phyloP scores from a whole-genome alignment of 2,329 filamentous ascomycete species.

The Aspergillus sp. region DNA sequence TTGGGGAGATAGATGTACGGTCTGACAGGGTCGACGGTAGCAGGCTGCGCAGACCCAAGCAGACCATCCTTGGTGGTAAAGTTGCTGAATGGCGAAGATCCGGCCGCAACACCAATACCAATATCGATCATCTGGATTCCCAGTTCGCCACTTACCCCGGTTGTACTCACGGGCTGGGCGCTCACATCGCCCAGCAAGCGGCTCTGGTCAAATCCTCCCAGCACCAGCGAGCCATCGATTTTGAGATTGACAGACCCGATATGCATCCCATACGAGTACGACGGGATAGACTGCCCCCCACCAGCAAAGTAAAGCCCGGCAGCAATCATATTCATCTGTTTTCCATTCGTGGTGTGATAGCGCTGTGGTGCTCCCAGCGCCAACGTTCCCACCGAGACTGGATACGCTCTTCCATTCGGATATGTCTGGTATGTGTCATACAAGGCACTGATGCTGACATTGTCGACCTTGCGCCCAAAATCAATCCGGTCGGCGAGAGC shows the following conservation, averaged over 20 bases:
- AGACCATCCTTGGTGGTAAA: conserved; percentile 19
- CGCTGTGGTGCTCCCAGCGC: too few relatives aligned
- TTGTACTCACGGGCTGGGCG: conserved; percentile 12
- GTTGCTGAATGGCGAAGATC: conserved; percentile 33
- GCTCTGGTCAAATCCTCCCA: conserved; percentile 40
- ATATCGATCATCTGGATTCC: conserved; percentile 34
- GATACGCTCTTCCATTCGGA: too few relatives aligned
- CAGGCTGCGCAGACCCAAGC: conserved; percentile 26
- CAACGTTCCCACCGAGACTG: too few relatives aligned
- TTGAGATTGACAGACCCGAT: conserved; percentile 32
- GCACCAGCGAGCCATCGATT: conserved; percentile 33
- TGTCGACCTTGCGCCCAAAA: too few relatives aligned
- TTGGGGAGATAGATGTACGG: conserved; percentile 40
- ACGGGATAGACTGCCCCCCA: conserved; percentile 19
- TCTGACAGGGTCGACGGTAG: conserved; percentile 21
- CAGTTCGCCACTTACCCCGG: conserved; percentile 6
- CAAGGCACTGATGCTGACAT: too few relatives aligned
- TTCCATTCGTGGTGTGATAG: too few relatives aligned
- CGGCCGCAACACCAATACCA: conserved; percentile 36
- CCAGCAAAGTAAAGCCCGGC: background rate
- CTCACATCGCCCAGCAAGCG: conserved; percentile 28
- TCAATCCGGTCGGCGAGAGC: too few relatives aligned
- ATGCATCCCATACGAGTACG: conserved; percentile 41
- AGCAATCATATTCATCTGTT: conserved; percentile 4
- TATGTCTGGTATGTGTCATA: too few relatives aligned